A percentile compares a stretch with the other conserved stretches of the same genome.
Conservation (phyloP, 257 asterid species). For the Ilex asprella region DNA sequence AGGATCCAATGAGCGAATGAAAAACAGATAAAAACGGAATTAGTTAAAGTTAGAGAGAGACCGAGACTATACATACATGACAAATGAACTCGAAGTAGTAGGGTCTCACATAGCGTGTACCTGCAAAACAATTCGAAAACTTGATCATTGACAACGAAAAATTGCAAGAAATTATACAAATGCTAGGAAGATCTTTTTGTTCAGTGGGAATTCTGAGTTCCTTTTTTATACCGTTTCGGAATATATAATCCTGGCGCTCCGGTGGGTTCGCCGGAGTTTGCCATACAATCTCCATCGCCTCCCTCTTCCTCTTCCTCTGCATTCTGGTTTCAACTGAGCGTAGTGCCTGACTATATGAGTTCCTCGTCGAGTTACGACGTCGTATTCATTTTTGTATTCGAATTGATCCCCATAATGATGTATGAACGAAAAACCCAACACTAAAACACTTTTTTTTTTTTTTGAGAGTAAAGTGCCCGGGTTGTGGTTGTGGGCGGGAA, state of each 20-base stretch:
- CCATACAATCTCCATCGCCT: constrained; percentile 78
- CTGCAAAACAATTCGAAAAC: constrained; percentile 26
- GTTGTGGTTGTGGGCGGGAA: too few relatives aligned
- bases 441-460: too few relatives aligned
- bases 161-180: neutral
- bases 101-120: constrained; percentile 86
- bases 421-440: too few relatives aligned
- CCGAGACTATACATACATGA: constrained; percentile 38
- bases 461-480: too few relatives aligned
- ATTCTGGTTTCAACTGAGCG: neutral
- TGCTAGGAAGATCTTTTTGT: too few relatives aligned
- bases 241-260: constrained; percentile 71
- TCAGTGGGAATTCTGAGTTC: neutral
- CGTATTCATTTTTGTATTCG: too few relatives aligned
- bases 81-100: constrained; percentile 92
- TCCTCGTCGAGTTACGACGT: too few relatives aligned
- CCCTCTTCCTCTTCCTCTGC: constrained; percentile 61
- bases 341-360: too few relatives aligned
- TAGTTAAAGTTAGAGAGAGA: neutral
- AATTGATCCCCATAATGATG: too few relatives aligned
- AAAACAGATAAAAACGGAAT: constrained; percentile 1
- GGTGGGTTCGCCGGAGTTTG: constrained; percentile 93
- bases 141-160: neutral
- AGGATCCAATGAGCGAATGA: neutral
- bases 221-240: constrained; percentile 42